Evolutionary conservation across 1,139 yeast species (phyloP), one percentile per base, ranked within the genome.

Genomic region (Yamadazyma membranifaciens): DNA sequence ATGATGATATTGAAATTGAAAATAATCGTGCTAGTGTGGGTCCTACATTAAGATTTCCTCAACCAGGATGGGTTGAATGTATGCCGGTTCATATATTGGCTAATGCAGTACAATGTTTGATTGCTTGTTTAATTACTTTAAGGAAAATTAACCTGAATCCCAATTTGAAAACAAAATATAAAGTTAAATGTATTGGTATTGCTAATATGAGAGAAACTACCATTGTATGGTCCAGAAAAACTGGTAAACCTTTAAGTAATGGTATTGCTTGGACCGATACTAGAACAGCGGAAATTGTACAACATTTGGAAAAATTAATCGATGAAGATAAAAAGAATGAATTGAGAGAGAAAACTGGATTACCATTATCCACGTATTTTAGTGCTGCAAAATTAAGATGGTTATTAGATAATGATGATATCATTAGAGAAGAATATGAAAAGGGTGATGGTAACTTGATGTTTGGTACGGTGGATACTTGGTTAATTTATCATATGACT

Each of bases 221-320:
- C 26, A 78, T 91, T 44, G 83, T 91, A 39, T 91, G 97, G 97
- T 83, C 88, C 43, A 75, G 81, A 52, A 73, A 73, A 44, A 88
- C 97, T 2, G 97, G 97, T 36, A 72, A 75, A 52, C 94, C 97
- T 1, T 74, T 87, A 42, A 75, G 83, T 59, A 83, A 86, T 57
- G 97, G 97, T 59, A 87, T 91, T 59, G 95, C 92, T 37, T 91
- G 98, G 98, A 87, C 94, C 46, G 98, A 91, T 65, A 86, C 95
- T 32, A 78, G 98, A 59, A 91, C 96, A 27, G 65, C 86, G 9
- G 82, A 75, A 31, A 76, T 87, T 44, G 92, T 88, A 43, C 79
- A 78, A 50, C 78, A 81, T 52, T 74, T 84, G 62, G 78, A 75
- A 52, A 71, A 73, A 50, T 69, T 70, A 54, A 75, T 80, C 42